Evolutionary conservation across 1,284 basidiomycete genomes (phyloP).

Genomic region (Somion occarium): DNA sequence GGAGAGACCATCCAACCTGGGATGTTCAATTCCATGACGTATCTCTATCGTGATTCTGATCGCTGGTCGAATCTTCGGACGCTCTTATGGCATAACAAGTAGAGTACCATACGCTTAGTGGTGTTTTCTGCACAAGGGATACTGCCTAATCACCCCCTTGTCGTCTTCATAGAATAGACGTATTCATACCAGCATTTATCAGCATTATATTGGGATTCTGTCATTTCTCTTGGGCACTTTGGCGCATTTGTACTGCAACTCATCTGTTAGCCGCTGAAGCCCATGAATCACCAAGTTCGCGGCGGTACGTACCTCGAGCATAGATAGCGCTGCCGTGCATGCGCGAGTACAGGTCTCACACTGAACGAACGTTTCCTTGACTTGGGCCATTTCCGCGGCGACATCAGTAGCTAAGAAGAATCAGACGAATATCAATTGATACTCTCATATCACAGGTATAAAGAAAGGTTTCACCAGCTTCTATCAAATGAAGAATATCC

Average conservation of each 20-base stretch:
- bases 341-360: conserved; percentile 55
- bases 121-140: too few species aligned
- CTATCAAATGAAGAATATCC: conserved; percentile 36
- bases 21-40: conserved; percentile 83
- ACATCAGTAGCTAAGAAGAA: conserved; percentile 49
- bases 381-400: conserved; percentile 50
- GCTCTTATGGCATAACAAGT: conserved; percentile 78
- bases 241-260: conserved; percentile 54
- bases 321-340: conserved; percentile 54
- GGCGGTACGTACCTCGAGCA: conserved; percentile 48
- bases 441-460: not conserved
- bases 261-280: not conserved
- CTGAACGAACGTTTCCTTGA: conserved; percentile 33
- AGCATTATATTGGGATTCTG: conserved; percentile 15
- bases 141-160: too few species aligned
- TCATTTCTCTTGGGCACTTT: conserved; percentile 36
- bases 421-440: conserved; percentile 1
- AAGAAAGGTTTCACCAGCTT: conserved; percentile 39
- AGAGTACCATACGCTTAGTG: conserved; percentile 5
- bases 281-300: too few species aligned
- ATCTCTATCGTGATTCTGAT: conserved; percentile 80
- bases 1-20: conserved; percentile 90
- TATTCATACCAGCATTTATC: too few species aligned
- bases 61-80: conserved; percentile 67
- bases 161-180: too few species aligned